Evolutionary conservation across 306 rosid species (phyloP).

Genomic region (Medicago truncatula): DNA sequence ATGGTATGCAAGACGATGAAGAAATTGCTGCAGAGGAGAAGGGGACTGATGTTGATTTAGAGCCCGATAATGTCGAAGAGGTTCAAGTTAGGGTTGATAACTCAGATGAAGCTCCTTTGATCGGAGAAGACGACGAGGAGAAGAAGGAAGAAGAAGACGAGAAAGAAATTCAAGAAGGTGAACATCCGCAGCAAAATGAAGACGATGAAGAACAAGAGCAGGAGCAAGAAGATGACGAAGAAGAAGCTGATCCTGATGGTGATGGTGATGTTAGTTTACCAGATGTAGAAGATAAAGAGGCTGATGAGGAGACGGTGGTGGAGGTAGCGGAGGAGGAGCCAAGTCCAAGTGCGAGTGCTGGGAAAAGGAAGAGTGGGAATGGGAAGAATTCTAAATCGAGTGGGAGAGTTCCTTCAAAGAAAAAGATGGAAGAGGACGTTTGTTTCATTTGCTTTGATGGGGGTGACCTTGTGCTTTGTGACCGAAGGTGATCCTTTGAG

Average conservation of each 20-base stretch:
- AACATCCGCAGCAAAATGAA: background rate
- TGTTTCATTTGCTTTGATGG: slow-evolving; percentile 99
- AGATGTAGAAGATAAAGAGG: slow-evolving; percentile 48
- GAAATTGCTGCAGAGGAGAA: slow-evolving; percentile 19
- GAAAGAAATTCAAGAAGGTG: slow-evolving; percentile 33
- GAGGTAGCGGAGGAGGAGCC: slow-evolving; percentile 49
- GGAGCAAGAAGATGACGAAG: slow-evolving; percentile 44
- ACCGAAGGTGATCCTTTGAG: slow-evolving; percentile 65
- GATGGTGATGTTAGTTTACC: slow-evolving; percentile 43
- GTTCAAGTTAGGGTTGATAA: slow-evolving; percentile 36
- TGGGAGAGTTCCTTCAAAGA: slow-evolving; percentile 58
- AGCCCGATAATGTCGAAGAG: slow-evolving; percentile 23
- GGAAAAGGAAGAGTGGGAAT: slow-evolving; percentile 81
- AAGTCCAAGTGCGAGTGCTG: slow-evolving; percentile 52
- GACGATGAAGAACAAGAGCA: slow-evolving; percentile 35
- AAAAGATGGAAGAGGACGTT: slow-evolving; percentile 92
- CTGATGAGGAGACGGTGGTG: slow-evolving; percentile 54
- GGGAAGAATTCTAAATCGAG: slow-evolving; percentile 61
- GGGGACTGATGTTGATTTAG: slow-evolving; percentile 23
- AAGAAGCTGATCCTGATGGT: slow-evolving; percentile 10
- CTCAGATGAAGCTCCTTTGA: slow-evolving; percentile 42
- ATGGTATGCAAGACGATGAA: background rate
- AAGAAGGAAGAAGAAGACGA: background rate
- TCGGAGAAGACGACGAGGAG: background rate
- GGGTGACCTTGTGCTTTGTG: slow-evolving; percentile 97